Base-by-base conservation (phyloP, 371 early-diverging fungal genomes). In the Mortierella sp. region DNA sequence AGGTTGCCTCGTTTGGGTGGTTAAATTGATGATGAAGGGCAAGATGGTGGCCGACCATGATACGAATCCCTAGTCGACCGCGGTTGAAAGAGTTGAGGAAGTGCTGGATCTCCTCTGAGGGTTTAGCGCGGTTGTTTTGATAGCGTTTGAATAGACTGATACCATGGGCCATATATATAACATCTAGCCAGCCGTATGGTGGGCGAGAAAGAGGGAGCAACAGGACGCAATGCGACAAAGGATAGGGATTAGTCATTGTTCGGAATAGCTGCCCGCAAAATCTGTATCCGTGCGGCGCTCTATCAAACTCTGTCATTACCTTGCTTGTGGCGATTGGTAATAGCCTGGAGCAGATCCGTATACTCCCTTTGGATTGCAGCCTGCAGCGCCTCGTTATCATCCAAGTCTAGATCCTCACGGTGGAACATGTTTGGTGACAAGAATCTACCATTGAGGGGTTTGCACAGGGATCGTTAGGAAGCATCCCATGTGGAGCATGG, bases 51-150 rank as follows among this genome's bases (percentile, higher is more conserved):
- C 78, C 78, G 30, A 70, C 59, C 78, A 76, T 76, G 55, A 76
- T 76, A 23, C 78, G 48, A 41, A 76, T 76, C n/a, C 60, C 78
- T 4, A 76, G 71, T 45, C 78, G 66, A 27, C 78, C 78, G 5
- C 78, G 78, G 34, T 76, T 76, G 52, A 76, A 76, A 14, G 70
- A 65, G 46, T 66, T 66, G 46, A 76, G 63, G 59, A 76, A 76
- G 41, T 50, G 58, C n/a, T 70, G 78, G n/a, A 76, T 76, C 54
- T 76, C 71, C 7, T 54, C 67, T 0, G 71, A 66, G 1, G 70
- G 66, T 18, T 34, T 42, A 19, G 18, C 62, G 9, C 66, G 58
- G 23, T 39, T 58, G 63, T 8, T 58, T 30, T 76, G 78, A 46
- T 76, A 76, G 3, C 62, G 67, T 53, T 69, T 76, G 57, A 76